Percentiles rank a stretch among this genome's conserved stretches.
Conservation (phyloP, 345 rosid genomes). For the Raphanus sativus region DNA sequence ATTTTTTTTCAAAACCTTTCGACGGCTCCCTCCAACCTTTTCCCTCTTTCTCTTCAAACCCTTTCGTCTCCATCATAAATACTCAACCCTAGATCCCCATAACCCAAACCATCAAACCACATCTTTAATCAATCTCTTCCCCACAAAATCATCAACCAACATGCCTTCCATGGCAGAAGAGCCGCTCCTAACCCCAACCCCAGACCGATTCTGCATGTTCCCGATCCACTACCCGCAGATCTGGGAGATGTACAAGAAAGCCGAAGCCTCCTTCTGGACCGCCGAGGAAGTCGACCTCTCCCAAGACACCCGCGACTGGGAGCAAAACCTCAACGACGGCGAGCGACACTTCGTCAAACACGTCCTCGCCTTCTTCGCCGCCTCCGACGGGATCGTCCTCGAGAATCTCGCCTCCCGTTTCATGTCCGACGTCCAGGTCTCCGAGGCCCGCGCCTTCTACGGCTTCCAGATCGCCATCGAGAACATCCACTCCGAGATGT, state of each 20-base stretch:
- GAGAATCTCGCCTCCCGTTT: slow-evolving; percentile 85
- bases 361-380: slow-evolving; percentile 95
- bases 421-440: slow-evolving; percentile 89
- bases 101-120: not conserved
- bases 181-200: slow-evolving; percentile 73
- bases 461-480: slow-evolving; percentile 98
- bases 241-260: slow-evolving; percentile 99
- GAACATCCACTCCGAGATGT: slow-evolving; percentile 96
- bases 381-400: slow-evolving; percentile 87
- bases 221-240: slow-evolving; percentile 86
- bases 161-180: slow-evolving; percentile 85
- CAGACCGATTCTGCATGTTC: slow-evolving; percentile 91
- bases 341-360: slow-evolving; percentile 90
- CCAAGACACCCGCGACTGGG: slow-evolving; percentile 77
- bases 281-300: slow-evolving; percentile 98
- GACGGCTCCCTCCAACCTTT: slow-evolving; percentile 24
- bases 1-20: slow-evolving; percentile 33
- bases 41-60: slow-evolving; percentile 27
- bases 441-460: slow-evolving; percentile 97
- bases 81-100: not conserved
- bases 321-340: slow-evolving; percentile 51
- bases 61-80: slow-evolving; percentile 22
- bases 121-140: not conserved
- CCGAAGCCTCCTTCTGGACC: slow-evolving; percentile 97
- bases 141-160: not conserved